Evolutionary conservation across 352 stramenopile genomes (phyloP), one percentile per base, ranked within the genome.

Genomic region (Pythium aristosporum): DNA sequence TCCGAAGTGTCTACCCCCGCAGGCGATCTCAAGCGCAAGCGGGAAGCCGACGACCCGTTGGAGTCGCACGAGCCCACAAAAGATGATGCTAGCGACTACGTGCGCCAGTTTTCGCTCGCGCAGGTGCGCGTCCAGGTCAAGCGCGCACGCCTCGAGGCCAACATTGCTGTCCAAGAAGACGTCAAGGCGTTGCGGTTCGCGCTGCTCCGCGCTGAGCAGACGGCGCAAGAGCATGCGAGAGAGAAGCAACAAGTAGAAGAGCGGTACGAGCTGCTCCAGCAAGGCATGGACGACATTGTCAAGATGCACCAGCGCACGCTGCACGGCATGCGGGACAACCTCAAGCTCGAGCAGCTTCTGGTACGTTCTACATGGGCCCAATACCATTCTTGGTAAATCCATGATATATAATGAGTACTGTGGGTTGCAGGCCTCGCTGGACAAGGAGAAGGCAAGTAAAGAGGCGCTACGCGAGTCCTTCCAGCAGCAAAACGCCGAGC

Each of bases 71-170:
- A 16, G 34, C 15, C 4, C 11, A 21, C 18, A 30, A 25, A 59
- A 15, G 32, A 60, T 30, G 32, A 60, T 21, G 44, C 32, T 11
- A 57, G 71, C 23, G 68, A 79, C 25, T 76, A 74, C 58, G 48
- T 23, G 12, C 47, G 59, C 41, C 49, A 58, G 15, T 84, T 84
- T 50, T 88, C 81, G 8, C 55, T 49, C 21, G 77, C 72, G 21
- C 82, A 91, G 57, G 10, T 91, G 34, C 69, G 76, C 32, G 71
- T 65, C 28, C 82, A 82, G 49, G 65, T 85, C 46, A 76, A 82
- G 37, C 77, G 86, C 57, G 76, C 78, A 36, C 82, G 80, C 11
- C 63, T 85, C 7, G 79, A 89, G 44, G 62, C 73, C 9, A 87
- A 82, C 51, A 70, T 87, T 51, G 72, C 62, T n/a, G 71, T 73